Evolutionary conservation across 352 stramenopile species (phyloP).

Genomic region (Phytophthora sp.): DNA sequence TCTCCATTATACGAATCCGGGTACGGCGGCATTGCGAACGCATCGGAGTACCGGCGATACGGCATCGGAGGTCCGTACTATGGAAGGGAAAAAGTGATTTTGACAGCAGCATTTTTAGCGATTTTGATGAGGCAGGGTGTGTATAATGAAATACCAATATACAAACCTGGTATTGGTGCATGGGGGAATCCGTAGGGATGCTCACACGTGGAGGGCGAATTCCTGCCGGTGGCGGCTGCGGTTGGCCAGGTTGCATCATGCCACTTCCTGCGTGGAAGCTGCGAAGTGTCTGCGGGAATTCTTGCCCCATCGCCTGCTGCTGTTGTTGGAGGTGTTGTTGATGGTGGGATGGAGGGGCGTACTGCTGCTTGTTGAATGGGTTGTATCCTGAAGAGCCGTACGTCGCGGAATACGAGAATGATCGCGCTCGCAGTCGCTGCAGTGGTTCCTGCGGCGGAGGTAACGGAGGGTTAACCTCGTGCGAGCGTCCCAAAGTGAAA

Average conservation of each 20-base stretch:
- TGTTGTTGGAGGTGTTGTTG: conserved; percentile 54
- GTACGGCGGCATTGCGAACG: conserved; percentile 66
- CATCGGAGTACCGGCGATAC: conserved; percentile 81
- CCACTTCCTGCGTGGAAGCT: conserved; percentile 51
- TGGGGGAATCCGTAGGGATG: conserved; percentile 70
- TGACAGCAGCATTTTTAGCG: conserved; percentile 2
- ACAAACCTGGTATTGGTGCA: conserved; percentile 73
- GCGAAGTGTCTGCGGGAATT: conserved; percentile 67
- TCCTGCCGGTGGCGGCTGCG: conserved; percentile 34
- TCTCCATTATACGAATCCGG: conserved; percentile 57
- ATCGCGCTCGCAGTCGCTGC: conserved; percentile 72
- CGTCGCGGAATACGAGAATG: conserved; percentile 75
- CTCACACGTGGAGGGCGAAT: conserved; percentile 71
- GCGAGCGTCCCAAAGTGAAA: conserved; percentile 63
- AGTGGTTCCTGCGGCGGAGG: conserved; percentile 69
- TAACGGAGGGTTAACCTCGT: conserved; percentile 66
- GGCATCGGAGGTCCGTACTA: conserved; percentile 57
- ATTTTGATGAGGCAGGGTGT: neutral
- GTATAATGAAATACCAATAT: neutral
- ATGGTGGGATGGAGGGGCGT: conserved; percentile 38
- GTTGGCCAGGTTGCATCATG: conserved; percentile 45
- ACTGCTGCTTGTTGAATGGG: conserved; percentile 59
- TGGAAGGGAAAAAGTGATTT: neutral
- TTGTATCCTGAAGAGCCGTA: conserved; percentile 64
- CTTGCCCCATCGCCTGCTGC: conserved; percentile 38